Percentiles rank a stretch among this genome's conserved stretches.
These are phyloP conservation scores for Septoria linicola DNA, from an alignment of 2,329 filamentous ascomycete species.

Conservation along the genomic window DNA sequence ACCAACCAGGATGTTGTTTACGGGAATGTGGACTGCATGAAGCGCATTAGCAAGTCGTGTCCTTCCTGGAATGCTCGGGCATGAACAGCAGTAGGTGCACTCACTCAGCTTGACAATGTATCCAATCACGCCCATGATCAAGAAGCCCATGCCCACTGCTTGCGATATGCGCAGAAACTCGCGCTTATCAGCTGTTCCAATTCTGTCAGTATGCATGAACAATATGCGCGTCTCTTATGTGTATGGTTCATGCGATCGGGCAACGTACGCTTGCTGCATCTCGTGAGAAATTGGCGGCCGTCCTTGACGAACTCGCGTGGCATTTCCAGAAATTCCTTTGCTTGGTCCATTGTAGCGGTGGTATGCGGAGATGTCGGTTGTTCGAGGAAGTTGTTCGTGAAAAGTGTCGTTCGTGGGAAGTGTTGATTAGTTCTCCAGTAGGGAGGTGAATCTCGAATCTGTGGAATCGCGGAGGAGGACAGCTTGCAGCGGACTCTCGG, in stretches of 20 bases:
- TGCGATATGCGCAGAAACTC: slow-evolving; percentile 61
- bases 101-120: slow-evolving; percentile 69
- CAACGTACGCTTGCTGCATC: slow-evolving; percentile 49
- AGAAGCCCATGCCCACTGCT: slow-evolving; percentile 67
- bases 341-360: slow-evolving; percentile 51
- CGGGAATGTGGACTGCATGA: slow-evolving; percentile 62
- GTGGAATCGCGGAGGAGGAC: slow-evolving; percentile 5
- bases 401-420: too few species aligned
- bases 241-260: neutral
- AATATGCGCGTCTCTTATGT: neutral
- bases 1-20: slow-evolving; percentile 69
- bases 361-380: neutral
- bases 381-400: slow-evolving; percentile 2
- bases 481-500: slow-evolving; percentile 14
- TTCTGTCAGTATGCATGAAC: slow-evolving; percentile 6
- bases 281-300: slow-evolving; percentile 51
- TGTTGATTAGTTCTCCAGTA: neutral
- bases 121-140: slow-evolving; percentile 69
- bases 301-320: slow-evolving; percentile 63
- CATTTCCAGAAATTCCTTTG: slow-evolving; percentile 69
- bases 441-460: slow-evolving; percentile 12
- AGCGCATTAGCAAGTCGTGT: neutral
- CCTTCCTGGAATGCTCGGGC: neutral
- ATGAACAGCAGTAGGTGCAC: too few species aligned
- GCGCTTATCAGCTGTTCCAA: slow-evolving; percentile 53